Evolutionary conservation across 106 monocot genomes (phyloP).

Genomic region (Gastrodia elata): DNA sequence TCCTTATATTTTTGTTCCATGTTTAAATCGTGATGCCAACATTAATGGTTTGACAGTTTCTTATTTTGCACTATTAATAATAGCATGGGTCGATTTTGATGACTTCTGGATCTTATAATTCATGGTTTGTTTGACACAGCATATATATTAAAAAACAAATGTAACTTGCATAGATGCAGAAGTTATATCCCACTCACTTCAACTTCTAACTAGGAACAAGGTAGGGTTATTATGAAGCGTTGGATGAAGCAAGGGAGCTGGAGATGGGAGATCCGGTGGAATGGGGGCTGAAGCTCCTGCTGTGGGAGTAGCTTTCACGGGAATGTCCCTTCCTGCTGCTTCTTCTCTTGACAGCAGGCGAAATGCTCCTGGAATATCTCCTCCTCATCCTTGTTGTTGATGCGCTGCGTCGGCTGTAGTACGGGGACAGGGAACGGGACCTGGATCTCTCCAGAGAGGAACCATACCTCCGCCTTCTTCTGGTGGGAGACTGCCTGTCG

Average conservation of each 20-base stretch:
- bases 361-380: conserved; percentile 34
- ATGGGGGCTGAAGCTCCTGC: conserved; percentile 23
- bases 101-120: too few species aligned
- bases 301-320: conserved; percentile 51
- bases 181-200: too few species aligned
- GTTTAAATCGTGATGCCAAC: too few species aligned
- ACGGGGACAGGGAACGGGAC: conserved; percentile 27
- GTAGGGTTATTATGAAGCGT: too few species aligned
- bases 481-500: conserved; percentile 10
- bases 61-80: too few species aligned
- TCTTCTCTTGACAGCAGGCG: conserved; percentile 20
- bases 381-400: conserved; percentile 20
- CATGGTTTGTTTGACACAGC: too few species aligned
- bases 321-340: conserved; percentile 28
- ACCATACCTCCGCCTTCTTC: conserved; percentile 16
- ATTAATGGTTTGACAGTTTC: too few species aligned
- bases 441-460: conserved; percentile 42
- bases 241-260: conserved; percentile 4
- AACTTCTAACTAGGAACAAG: too few species aligned
- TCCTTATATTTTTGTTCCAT: too few species aligned
- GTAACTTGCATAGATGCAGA: too few species aligned
- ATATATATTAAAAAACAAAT: too few species aligned
- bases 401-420: conserved; percentile 20
- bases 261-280: conserved; percentile 20
- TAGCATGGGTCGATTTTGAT: too few species aligned